phyloP scores from a whole-genome alignment of 805 yeast species.

The Barnettozyma siamensis region DNA sequence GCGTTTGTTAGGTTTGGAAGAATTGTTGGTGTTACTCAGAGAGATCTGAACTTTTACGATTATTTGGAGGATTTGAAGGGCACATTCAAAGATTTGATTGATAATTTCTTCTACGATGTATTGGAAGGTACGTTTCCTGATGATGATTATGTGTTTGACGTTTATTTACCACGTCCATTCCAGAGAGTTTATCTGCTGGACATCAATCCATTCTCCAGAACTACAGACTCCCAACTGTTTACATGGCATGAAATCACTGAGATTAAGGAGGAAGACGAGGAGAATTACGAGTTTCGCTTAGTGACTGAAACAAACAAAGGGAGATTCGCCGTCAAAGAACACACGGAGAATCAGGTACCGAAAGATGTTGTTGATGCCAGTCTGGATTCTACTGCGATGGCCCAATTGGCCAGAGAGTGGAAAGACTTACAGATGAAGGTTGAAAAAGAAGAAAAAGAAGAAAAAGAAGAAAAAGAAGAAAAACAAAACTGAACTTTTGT shows the following conservation, averaged over 20 bases:
- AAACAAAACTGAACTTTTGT: too few relatives aligned
- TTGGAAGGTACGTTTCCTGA: slow-evolving; percentile 47
- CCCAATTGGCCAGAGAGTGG: slow-evolving; percentile 63
- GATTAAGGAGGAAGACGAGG: slow-evolving; percentile 21
- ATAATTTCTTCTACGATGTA: slow-evolving; percentile 46
- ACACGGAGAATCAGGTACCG: slow-evolving; percentile 89
- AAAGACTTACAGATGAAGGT: slow-evolving; percentile 30
- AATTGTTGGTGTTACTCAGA: slow-evolving; percentile 71
- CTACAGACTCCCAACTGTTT: slow-evolving; percentile 72
- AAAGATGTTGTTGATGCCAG: slow-evolving; percentile 84
- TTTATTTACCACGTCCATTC: slow-evolving; percentile 75
- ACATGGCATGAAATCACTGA: slow-evolving; percentile 75
- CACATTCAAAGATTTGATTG: slow-evolving; percentile 42
- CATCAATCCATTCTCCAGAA: slow-evolving; percentile 77
- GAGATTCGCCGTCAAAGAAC: slow-evolving; percentile 73
- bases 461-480: background rate
- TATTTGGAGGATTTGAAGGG: slow-evolving; percentile 52
- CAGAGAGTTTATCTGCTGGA: slow-evolving; percentile 67
- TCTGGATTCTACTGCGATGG: slow-evolving; percentile 60
- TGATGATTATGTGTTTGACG: slow-evolving; percentile 62
- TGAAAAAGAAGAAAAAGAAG: slow-evolving; percentile 10
- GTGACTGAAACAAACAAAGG: slow-evolving; percentile 66
- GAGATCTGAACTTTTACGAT: slow-evolving; percentile 80
- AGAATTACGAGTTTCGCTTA: slow-evolving; percentile 51
- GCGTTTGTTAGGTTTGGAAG: slow-evolving; percentile 64